phyloP scores from a whole-genome alignment of 1,284 basidiomycete genomes.

The Malassezia equina region DNA sequence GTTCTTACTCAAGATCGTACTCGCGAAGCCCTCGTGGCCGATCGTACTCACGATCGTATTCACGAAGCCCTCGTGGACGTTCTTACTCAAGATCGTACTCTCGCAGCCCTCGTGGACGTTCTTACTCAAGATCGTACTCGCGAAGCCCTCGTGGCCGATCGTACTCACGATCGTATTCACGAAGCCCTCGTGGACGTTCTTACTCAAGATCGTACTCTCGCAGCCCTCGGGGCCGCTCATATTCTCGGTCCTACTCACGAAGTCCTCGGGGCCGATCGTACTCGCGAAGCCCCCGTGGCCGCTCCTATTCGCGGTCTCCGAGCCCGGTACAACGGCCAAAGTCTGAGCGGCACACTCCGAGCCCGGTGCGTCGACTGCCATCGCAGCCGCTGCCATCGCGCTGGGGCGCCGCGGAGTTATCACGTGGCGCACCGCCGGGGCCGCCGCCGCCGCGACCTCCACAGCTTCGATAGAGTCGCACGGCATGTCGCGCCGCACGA shows the following conservation, averaged over 20 bases:
- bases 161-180: conserved; percentile 17
- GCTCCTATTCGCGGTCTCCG: neutral
- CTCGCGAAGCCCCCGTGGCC: neutral
- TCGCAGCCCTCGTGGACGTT: conserved; percentile 1
- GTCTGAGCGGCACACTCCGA: too few species aligned
- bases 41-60: conserved; percentile 9
- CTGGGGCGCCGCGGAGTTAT: neutral
- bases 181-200: conserved; percentile 17
- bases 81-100: conserved; percentile 13
- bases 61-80: conserved; percentile 5
- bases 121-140: conserved; percentile 13
- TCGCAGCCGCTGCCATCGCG: neutral
- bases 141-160: conserved; percentile 15
- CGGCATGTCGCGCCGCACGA: conserved; percentile 18
- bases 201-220: neutral
- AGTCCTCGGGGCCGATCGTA: neutral
- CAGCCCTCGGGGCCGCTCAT: neutral
- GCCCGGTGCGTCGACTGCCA: neutral
- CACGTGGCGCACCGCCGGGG: conserved; percentile 4
- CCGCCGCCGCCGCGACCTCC: conserved; percentile 7
- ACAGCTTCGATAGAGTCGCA: neutral
- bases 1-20: conserved; percentile 7
- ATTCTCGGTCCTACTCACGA: neutral
- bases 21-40: conserved; percentile 2
- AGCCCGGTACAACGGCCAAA: neutral